Evolutionary conservation across 768 basidiomycete genomes (phyloP), one percentile per base, ranked within the genome.

Genomic region (Boletus vinaceobasis): DNA sequence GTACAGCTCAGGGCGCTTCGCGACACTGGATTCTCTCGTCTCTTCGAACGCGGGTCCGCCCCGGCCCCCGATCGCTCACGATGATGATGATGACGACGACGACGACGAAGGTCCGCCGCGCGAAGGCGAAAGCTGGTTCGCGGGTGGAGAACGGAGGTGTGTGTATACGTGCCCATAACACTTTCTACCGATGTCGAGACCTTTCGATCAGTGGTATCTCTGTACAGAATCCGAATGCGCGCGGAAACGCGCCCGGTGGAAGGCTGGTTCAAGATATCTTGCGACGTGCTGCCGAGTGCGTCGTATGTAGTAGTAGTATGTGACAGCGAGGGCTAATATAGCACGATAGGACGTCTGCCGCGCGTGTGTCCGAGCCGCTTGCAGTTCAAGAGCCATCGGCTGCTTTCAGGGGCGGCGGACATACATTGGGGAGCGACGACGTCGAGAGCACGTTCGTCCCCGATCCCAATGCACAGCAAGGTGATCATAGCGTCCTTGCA

Each of bases 141-240:
- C 96, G 4, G 96, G 96, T n/a, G 96, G 96, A 0, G 96, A 96
- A 69, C 77, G 91, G 65, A 94, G 93, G 94, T 90, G 33, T 32
- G 68, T 48, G 26, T 19, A 37, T 19, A 47, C 4, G 43, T n/a
- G 3, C 14, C n/a, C 21, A 8, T 15, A 2, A 19, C 7, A 4
- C 31, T 7, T 31, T 27, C 27, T 27, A 7, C 15, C n/a, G 35
- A 44, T 42, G n/a, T 33, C 17, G 42, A 48, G 21, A 42, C 9
- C 42, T 31, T 15, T 35, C 7, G 13, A 33, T 44, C 65, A 98
- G 94, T 69, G 96, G 95, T 2, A 78, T 99, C 43, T 88, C 87
- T 2, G 79, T 98, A 2, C 82, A 96, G 72, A 93, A 93, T 66
- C 96, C 96, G 1, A 82, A 88, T 62, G 52, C 63, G 23, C 75